Percentiles rank a stretch among this genome's conserved stretches.
Conservation (phyloP, 345 rosid genomes). For the Brassica carinata region DNA sequence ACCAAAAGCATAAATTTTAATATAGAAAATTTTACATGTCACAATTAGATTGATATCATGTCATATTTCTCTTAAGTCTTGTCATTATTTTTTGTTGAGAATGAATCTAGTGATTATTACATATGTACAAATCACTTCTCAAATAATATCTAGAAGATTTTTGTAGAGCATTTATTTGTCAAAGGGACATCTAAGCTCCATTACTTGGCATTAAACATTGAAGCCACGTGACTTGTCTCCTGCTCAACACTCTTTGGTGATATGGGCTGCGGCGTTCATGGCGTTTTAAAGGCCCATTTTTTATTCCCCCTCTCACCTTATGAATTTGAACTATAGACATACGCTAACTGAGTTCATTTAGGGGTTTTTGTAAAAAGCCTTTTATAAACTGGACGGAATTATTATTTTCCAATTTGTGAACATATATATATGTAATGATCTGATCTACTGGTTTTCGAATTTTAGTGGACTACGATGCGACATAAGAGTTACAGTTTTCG, state of each 20-base stretch:
- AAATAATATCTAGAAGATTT: too few species aligned
- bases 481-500: background rate
- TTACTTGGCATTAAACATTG: background rate
- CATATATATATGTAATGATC: background rate
- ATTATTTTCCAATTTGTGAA: background rate
- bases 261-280: slow-evolving; percentile 1
- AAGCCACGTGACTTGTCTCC: slow-evolving; percentile 31
- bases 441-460: background rate
- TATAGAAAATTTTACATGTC: too few species aligned
- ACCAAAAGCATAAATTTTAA: too few species aligned
- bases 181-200: slow-evolving; percentile 13
- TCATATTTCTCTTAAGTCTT: too few species aligned
- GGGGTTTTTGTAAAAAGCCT: background rate
- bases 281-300: slow-evolving; percentile 13
- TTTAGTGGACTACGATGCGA: background rate
- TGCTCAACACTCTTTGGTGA: background rate
- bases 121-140: too few species aligned
- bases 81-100: too few species aligned
- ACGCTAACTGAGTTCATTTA: background rate
- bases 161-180: slow-evolving; percentile 13
- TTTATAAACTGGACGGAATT: background rate
- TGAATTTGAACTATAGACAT: background rate
- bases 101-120: too few species aligned
- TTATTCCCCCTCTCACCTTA: background rate
- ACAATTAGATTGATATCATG: too few species aligned